Evolutionary conservation across 345 rosid genomes (phyloP), one percentile per base, ranked within the genome.

Genomic region (Citrus hindsii): DNA sequence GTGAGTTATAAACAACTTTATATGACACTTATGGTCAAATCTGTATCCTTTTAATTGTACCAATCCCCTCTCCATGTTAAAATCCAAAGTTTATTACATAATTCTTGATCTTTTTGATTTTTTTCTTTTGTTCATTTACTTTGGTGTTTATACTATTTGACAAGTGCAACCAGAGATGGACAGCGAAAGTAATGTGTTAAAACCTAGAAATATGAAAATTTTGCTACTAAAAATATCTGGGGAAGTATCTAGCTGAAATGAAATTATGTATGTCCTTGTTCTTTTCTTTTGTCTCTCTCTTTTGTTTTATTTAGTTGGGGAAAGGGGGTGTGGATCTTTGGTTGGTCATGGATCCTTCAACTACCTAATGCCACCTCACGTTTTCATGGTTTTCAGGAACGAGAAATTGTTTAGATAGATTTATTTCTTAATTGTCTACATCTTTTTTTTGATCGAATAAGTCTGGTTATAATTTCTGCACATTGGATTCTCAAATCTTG

Each of bases 1-100:
- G 99, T 95, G 87, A 90, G 95, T 87, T 58, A 71, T 62, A 74
- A 75, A 71, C 67, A 84, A 79, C 81, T 76, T 51, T 51, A 27
- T 33, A 46, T 51, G 37, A 35, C 55, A 35, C 16, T 35, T 33
- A n/a, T 61, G 8, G 12, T 22, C 19, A 42, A 30, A 48, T 22
- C 7, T 62, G 5, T 27, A 21, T 46, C 27, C 25, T 75, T 63
- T 42, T 19, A 18, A 4, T 61, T 74, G 16, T 75, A 28, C 69
- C 38, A 33, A 69, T 18, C 42, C 35, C 53, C 9, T 61, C 24
- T 28, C 53, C 33, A 9, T 46, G 58, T 61, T 42, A 40, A 42
- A 77, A 69, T 42, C 25, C 22, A 32, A 28, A 67, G 42, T 19
- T 58, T 10, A 9, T 58, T 25, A 9, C 33, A 55, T 56, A 30